These are phyloP conservation scores for Zygnema circumcarinatum DNA, from an alignment of 139 green algal species.

Conservation along the genomic window DNA sequence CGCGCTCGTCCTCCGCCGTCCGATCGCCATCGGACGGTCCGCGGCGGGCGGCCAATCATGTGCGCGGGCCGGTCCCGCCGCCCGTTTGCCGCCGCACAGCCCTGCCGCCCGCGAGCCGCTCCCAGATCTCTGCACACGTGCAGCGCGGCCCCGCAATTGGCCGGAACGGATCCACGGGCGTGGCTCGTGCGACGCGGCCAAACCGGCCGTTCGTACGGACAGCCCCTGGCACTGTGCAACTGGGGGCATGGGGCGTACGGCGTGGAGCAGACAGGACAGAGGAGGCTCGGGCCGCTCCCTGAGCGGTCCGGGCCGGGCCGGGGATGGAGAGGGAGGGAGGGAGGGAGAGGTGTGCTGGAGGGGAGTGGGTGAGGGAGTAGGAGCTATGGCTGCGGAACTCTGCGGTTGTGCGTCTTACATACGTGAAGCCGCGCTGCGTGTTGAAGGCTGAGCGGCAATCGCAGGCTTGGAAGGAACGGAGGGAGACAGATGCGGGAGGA, in stretches of 20 bases:
- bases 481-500: background rate
- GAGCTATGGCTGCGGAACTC: background rate
- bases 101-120: no score
- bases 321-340: background rate
- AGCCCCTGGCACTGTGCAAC: no score
- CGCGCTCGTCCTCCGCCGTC: no score
- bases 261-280: background rate
- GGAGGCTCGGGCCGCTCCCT: background rate
- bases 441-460: background rate
- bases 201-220: no score
- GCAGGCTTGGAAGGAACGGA: background rate
- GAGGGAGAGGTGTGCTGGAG: background rate
- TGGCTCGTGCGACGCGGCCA: no score
- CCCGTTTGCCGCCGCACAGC: no score
- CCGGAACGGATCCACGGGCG: no score
- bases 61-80: no score
- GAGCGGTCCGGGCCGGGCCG: background rate
- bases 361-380: background rate
- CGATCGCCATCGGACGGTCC: no score
- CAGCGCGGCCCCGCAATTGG: no score
- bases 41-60: no score
- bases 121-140: no score
- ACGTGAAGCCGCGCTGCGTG: background rate
- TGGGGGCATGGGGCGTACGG: background rate
- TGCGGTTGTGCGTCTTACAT: background rate